Evolutionary conservation across 768 basidiomycete genomes (phyloP), one percentile per base, ranked within the genome.

Genomic region (Leccinum pellstonianum): DNA sequence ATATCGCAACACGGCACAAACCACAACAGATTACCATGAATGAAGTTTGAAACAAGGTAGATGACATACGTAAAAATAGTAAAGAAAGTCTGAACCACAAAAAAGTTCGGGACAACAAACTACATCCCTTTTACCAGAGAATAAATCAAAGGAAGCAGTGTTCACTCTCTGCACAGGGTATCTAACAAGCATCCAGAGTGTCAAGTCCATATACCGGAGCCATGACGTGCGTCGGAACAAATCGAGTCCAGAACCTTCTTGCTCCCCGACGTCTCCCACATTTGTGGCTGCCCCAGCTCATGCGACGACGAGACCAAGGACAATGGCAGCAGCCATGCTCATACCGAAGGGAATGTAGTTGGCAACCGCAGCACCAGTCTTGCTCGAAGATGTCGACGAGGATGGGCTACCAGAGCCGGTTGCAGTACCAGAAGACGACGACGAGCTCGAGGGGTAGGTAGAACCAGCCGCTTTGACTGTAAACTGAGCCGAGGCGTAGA

Each of bases 401-500:
- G 67, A 12, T 0, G 65, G 41, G 5, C 57, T 55, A 1, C 62
- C 60, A 23, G 69, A 54, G 35, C 70, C 55, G 7, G 74, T 64
- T 17, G 69, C 35, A 5, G 71, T 62, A n/a, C 60, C 73, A 37
- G 23, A 25, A 17, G 73, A 59, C 11, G 68, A 63, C 19, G 73
- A 63, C 19, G 73, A 66, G 19, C 81, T 58, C 4, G 71, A 51
- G 10, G 86, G 84, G 66, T 84, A 89, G 12, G 76, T 8, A 37
- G 87, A 77, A 53, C 84, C 84, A 33, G 74, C 61, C 6, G 85
- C 68, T 69, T 85, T 83, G 71, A 91, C 79, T 69, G 84, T 82
- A 71, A 91, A 91, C 19, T 4, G 73, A 69, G 57, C 78, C 51
- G 27, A 86, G 83, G 85, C 84, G 61, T 79, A 89, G 56, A 90